phyloP scores from a whole-genome alignment of 305 asterid genomes.

The Fraxinus sp. region DNA sequence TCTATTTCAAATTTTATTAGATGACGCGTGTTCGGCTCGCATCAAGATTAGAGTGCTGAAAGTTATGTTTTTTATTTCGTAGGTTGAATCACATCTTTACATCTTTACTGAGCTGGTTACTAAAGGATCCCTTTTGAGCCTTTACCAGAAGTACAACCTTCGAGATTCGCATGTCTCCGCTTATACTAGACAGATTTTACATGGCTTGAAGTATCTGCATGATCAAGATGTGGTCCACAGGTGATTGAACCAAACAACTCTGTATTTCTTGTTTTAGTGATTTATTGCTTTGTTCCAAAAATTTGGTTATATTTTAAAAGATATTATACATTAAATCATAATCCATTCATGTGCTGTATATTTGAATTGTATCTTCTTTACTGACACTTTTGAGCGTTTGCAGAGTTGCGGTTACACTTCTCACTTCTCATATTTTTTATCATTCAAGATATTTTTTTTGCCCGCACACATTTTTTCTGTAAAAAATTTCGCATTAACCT shows the following conservation, averaged over 20 bases:
- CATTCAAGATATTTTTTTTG: neutral
- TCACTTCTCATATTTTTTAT: neutral
- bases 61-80: neutral
- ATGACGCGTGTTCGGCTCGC: neutral
- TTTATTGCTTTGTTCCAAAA: too few relatives aligned
- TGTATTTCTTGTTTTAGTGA: neutral
- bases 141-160: slow-evolving; percentile 73
- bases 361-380: neutral
- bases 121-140: slow-evolving; percentile 78
- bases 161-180: slow-evolving; percentile 73
- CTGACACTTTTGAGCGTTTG: neutral
- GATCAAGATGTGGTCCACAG: slow-evolving; percentile 84
- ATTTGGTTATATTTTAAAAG: neutral
- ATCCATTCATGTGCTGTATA: neutral
- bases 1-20: neutral
- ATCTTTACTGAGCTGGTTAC: slow-evolving; percentile 88
- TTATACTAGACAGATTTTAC: slow-evolving; percentile 89
- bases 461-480: neutral
- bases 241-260: slow-evolving; percentile 37
- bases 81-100: slow-evolving; percentile 82
- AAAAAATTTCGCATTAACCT: neutral
- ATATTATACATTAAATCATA: too few relatives aligned
- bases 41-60: slow-evolving; percentile 5
- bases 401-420: neutral
- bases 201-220: slow-evolving; percentile 87